phyloP scores from a whole-genome alignment of 352 stramenopile species.

The Globisporangium parvum region DNA sequence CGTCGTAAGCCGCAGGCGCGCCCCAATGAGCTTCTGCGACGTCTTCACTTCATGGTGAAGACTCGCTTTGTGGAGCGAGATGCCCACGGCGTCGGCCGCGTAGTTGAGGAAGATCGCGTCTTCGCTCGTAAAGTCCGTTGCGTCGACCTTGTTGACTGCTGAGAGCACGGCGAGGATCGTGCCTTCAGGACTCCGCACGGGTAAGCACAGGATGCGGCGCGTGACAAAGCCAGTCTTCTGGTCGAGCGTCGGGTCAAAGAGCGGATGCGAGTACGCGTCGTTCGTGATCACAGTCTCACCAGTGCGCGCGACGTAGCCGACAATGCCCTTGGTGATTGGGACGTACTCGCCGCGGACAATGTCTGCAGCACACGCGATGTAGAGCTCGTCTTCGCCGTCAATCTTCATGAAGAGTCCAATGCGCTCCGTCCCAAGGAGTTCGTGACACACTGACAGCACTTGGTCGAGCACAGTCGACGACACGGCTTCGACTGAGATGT shows the following conservation, averaged over 20 bases:
- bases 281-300: slow-evolving; percentile 68
- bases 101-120: slow-evolving; percentile 74
- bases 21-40: slow-evolving; percentile 67
- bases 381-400: slow-evolving; percentile 61
- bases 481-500: slow-evolving; percentile 63
- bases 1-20: slow-evolving; percentile 50
- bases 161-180: slow-evolving; percentile 56
- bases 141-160: slow-evolving; percentile 70
- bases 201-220: slow-evolving; percentile 53
- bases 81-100: slow-evolving; percentile 56
- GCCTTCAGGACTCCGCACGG: slow-evolving; percentile 51
- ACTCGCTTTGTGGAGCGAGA: slow-evolving; percentile 61
- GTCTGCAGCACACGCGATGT: slow-evolving; percentile 51
- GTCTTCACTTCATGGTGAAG: slow-evolving; percentile 64
- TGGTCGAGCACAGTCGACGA: slow-evolving; percentile 54
- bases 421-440: slow-evolving; percentile 57
- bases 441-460: slow-evolving; percentile 62
- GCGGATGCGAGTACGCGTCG: slow-evolving; percentile 49
- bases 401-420: slow-evolving; percentile 70
- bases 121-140: slow-evolving; percentile 56
- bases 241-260: slow-evolving; percentile 63
- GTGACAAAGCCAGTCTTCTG: slow-evolving; percentile 61
- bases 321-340: slow-evolving; percentile 64
- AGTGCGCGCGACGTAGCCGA: slow-evolving; percentile 54
- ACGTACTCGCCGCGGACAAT: slow-evolving; percentile 64